Evolutionary conservation across 768 basidiomycete genomes (phyloP).

Genomic region (Mycena haematopus): DNA sequence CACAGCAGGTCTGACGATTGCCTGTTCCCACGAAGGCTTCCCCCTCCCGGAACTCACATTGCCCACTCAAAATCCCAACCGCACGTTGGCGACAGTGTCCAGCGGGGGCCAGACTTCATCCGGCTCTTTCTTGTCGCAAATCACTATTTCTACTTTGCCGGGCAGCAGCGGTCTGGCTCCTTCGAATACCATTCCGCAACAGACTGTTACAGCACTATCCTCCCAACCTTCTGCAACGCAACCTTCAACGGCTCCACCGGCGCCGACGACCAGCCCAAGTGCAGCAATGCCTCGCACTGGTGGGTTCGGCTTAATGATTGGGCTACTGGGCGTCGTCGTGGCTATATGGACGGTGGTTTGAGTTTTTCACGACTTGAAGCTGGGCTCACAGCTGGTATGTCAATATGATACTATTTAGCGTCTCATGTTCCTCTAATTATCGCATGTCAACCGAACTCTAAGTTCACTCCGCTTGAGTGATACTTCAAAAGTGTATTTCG

Average conservation of each 20-base stretch:
- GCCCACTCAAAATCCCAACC: constrained; percentile 26
- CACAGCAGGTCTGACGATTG: constrained; percentile 15
- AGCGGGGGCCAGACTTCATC: background rate
- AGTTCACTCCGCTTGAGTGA: no score
- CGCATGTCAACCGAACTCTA: no score
- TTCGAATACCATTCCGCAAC: constrained; percentile 6
- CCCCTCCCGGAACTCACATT: constrained; percentile 25
- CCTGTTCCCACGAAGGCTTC: constrained; percentile 22
- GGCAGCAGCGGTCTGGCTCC: background rate
- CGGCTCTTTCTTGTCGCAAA: constrained; percentile 12
- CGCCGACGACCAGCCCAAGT: background rate
- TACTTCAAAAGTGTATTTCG: no score
- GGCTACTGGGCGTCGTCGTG: background rate
- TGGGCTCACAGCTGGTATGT: no score
- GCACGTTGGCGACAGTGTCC: constrained; percentile 22
- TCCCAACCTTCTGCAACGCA: background rate
- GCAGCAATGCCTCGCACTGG: background rate
- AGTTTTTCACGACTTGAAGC: background rate
- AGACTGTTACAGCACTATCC: constrained; percentile 14
- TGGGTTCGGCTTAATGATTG: background rate
- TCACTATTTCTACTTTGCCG: constrained; percentile 16
- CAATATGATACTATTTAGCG: no score
- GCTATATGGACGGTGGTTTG: constrained; percentile 2
- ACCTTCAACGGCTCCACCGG: background rate
- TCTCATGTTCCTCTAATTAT: no score